These are phyloP conservation scores for Kodamaea hsintzibuensis DNA, from an alignment of 805 yeast species.

Conservation along the genomic window DNA sequence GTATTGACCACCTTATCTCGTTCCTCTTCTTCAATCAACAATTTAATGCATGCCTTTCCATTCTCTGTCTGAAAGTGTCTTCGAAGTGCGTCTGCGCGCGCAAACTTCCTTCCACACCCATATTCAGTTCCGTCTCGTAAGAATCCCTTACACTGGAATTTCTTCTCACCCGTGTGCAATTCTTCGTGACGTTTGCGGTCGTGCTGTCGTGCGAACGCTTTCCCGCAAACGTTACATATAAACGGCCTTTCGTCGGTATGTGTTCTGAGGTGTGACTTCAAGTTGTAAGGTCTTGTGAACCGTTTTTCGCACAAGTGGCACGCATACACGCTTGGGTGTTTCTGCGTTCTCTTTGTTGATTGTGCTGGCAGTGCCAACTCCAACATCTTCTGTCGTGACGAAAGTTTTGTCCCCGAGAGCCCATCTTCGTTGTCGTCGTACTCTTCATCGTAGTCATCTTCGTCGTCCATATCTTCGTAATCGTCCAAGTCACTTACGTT, in stretches of 20 bases:
- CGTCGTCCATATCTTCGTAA: conserved; percentile 22
- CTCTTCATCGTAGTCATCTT: conserved; percentile 12
- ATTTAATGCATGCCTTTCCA: conserved; percentile 44
- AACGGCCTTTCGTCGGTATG: conserved; percentile 86
- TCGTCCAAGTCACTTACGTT: conserved; percentile 17
- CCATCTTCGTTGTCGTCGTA: conserved; percentile 12
- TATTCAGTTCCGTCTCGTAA: conserved; percentile 43
- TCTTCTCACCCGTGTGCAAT: conserved; percentile 73
- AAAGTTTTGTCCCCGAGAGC: conserved; percentile 13
- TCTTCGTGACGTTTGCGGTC: conserved; percentile 49
- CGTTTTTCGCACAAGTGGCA: conserved; percentile 84
- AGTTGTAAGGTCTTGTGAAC: conserved; percentile 90
- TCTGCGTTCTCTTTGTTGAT: conserved; percentile 57
- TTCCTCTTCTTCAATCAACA: conserved; percentile 43
- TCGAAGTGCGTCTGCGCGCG: conserved; percentile 47
- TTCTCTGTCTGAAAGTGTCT: conserved; percentile 49
- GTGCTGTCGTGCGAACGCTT: conserved; percentile 61
- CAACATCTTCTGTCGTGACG: conserved; percentile 57
- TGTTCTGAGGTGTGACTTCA: conserved; percentile 87
- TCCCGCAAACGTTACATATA: conserved; percentile 70
- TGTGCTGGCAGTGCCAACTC: conserved; percentile 64
- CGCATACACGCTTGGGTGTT: conserved; percentile 71
- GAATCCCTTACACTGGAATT: conserved; percentile 68
- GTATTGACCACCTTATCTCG: conserved; percentile 21
- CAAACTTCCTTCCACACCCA: conserved; percentile 48